Conservation (phyloP, 129 eudicot genomes). For the Arctium minus region DNA sequence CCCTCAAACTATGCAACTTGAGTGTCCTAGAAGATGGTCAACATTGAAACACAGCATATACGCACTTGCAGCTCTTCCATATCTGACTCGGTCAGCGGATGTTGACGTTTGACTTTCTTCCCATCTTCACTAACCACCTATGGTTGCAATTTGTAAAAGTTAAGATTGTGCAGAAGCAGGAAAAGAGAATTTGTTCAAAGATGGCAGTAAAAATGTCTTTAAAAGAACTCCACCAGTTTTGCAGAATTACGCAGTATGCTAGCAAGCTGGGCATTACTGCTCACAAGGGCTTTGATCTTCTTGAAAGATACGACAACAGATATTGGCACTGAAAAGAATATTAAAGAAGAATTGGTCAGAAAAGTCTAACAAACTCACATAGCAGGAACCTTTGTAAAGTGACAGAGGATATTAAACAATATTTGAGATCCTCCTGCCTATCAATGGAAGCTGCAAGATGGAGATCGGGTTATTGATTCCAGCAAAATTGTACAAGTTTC, state of each 20-base stretch:
- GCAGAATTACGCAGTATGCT: slow-evolving; percentile 63
- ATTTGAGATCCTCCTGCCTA: not conserved
- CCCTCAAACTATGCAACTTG: not conserved
- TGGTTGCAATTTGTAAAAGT: not conserved
- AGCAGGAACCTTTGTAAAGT: not conserved
- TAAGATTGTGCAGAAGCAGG: not conserved
- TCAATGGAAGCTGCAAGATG: not conserved
- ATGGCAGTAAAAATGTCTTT: not conserved
- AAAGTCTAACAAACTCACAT: not conserved
- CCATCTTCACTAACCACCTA: slow-evolving; percentile 95
- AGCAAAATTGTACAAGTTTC: not conserved
- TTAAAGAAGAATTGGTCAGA: slow-evolving; percentile 8
- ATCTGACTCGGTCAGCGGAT: slow-evolving; percentile 66
- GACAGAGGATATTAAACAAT: not conserved
- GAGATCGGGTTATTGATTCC: not conserved
- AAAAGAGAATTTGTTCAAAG: not conserved
- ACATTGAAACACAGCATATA: not conserved
- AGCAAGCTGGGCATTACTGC: slow-evolving; percentile 69
- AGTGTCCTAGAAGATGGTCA: slow-evolving; percentile 7
- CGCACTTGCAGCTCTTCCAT: slow-evolving; percentile 87
- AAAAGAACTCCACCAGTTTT: slow-evolving; percentile 60
- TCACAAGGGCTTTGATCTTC: slow-evolving; percentile 80
- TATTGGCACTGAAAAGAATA: slow-evolving; percentile 63
- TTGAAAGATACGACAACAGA: slow-evolving; percentile 88
- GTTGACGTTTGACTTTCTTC: slow-evolving; percentile 67